A percentile compares a stretch with the other conserved stretches of the same genome.
Conservation (phyloP, 2,329 filamentous ascomycete genomes). For the Macrophomina phaseolina region DNA sequence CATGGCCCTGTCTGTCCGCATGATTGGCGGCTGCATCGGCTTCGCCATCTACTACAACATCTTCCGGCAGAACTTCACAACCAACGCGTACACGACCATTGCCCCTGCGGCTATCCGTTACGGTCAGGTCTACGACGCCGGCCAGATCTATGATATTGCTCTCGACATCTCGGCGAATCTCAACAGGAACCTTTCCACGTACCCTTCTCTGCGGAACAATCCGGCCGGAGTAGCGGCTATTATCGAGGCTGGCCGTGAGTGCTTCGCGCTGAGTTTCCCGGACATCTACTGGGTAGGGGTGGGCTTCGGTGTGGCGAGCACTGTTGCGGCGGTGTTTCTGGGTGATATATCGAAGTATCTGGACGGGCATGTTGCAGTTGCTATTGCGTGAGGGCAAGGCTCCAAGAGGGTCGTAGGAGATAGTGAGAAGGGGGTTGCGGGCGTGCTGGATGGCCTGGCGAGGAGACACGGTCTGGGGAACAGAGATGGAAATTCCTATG, state of each 20-base stretch:
- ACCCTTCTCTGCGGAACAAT: constrained; percentile 52
- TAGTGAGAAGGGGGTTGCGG: no score
- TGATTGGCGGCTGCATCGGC: constrained; percentile 69
- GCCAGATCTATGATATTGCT: constrained; percentile 56
- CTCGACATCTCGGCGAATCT: constrained; percentile 52
- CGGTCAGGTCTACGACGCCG: constrained; percentile 42
- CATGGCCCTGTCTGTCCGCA: constrained; percentile 71
- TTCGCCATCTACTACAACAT: constrained; percentile 58
- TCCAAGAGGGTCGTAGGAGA: no score
- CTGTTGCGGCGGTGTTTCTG: constrained; percentile 64
- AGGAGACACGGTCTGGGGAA: no score
- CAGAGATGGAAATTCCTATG: no score
- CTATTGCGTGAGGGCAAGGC: not conserved
- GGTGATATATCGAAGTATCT: constrained; percentile 56
- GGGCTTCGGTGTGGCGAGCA: constrained; percentile 63
- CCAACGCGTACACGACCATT: constrained; percentile 33
- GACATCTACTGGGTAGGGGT: constrained; percentile 69
- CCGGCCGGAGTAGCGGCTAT: constrained; percentile 50
- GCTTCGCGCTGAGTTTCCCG: constrained; percentile 64
- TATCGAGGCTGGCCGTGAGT: constrained; percentile 61
- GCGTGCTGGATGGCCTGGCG: no score
- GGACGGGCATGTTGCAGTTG: constrained; percentile 20
- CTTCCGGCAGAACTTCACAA: constrained; percentile 37
- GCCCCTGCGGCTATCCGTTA: constrained; percentile 32
- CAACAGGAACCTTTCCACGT: constrained; percentile 53